Evolutionary conservation across 768 basidiomycete species (phyloP), one percentile per base, ranked within the genome.

Genomic region (Pleurotus tuber-regium): DNA sequence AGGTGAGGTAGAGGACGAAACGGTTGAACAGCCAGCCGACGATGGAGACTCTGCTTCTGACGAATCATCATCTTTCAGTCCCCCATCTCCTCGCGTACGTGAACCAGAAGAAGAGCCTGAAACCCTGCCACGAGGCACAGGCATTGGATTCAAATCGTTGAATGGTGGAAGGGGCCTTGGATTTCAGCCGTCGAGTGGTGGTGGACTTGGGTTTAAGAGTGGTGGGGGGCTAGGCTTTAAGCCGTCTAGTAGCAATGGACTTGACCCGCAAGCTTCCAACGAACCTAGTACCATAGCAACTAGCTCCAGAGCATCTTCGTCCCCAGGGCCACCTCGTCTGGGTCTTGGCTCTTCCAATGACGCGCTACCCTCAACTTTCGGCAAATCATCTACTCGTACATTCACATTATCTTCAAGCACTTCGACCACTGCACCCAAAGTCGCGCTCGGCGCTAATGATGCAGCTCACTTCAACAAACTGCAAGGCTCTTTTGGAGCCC

Each of bases 391-490:
- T 38, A 63, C 54, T 33, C 65, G 64, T 42, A 67, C 62, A 49
- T 77, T 94, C 63, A 65, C 83, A 28, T 86, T 86, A 59, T 64
- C 68, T 26, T 65, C 69, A 28, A 63, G 77, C 2, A 69, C 84
- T 12, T 61, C 77, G 3, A 68, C 83, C 12, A 66, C 78, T 1
- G 78, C 78, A 43, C 70, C 78, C 14, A 70, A 74, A 2, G 71
- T 75, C 2, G 72, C 75, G 3, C 77, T 97, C 16, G 80, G 79
- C 16, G 69, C 81, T 1, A 60, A 75, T 14, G 95, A 98, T 59
- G 72, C 76, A 52, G 74, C 76, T n/a, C 95, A 98, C 63, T 96
- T 99, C 66, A 76, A 71, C 56, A 90, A 88, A 59, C 75, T 98
- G 10, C 74, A 80, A 35, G 78, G 82, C 12, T 76, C 87, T 0